Conservation (phyloP, 1,284 basidiomycete genomes). For the Moesziomyces aphidis region DNA sequence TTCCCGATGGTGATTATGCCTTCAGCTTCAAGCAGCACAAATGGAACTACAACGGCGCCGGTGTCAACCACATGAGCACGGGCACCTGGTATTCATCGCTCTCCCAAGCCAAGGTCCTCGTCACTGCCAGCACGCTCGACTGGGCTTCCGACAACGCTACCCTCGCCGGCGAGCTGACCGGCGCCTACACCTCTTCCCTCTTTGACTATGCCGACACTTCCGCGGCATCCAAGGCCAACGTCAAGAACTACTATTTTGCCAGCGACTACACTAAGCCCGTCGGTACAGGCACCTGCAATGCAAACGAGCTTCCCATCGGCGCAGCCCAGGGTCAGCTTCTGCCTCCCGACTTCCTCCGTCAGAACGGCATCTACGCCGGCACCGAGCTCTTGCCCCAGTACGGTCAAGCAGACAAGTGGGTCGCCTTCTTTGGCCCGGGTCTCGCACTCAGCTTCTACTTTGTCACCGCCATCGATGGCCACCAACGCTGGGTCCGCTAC, state of each 20-base stretch:
- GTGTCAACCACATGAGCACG: background rate
- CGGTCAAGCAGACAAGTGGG: background rate
- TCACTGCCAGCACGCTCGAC: background rate
- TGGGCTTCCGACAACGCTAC: background rate
- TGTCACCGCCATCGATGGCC: background rate
- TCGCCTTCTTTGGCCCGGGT: background rate
- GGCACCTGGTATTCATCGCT: background rate
- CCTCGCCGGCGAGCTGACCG: background rate
- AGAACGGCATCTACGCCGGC: background rate
- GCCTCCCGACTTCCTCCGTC: background rate
- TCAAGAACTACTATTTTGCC: background rate
- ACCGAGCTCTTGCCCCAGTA: background rate
- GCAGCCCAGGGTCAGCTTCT: background rate
- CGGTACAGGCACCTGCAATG: background rate
- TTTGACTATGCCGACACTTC: background rate
- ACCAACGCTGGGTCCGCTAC: background rate
- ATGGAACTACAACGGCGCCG: background rate
- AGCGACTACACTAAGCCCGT: background rate
- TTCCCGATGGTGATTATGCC: background rate
- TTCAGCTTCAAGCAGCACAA: conserved; percentile 1
- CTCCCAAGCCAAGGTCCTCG: background rate
- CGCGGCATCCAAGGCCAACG: background rate
- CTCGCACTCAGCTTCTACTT: background rate
- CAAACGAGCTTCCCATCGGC: background rate
- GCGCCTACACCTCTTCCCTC: background rate